Conservation (phyloP, 768 basidiomycete species). For the Russula abietina region DNA sequence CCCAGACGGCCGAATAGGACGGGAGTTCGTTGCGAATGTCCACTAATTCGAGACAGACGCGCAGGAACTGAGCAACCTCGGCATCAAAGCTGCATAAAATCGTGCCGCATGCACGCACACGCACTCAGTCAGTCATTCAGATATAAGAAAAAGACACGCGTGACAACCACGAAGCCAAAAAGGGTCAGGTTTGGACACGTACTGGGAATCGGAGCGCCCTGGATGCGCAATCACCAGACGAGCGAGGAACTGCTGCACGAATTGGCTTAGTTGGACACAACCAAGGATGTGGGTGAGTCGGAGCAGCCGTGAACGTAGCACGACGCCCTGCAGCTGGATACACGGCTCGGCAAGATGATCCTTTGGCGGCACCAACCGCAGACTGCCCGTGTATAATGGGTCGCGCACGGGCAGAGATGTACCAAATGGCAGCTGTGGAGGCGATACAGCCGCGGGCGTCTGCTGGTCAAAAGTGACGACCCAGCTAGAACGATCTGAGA, state of each 20-base stretch:
- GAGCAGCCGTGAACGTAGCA: too few species aligned
- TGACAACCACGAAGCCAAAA: neutral
- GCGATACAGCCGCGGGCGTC: neutral
- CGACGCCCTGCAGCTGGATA: too few species aligned
- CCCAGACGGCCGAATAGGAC: conserved; percentile 3
- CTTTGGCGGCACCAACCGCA: neutral
- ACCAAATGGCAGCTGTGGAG: conserved; percentile 5
- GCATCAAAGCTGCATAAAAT: conserved; percentile 8
- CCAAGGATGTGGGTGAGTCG: too few species aligned
- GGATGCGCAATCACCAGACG: neutral
- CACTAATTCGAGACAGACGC: neutral
- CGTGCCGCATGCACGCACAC: neutral
- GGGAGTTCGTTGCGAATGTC: conserved; percentile 6
- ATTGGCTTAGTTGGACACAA: neutral
- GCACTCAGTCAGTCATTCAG: neutral
- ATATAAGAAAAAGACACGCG: too few species aligned
- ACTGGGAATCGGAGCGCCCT: too few species aligned
- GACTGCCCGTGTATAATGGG: conserved; percentile 13
- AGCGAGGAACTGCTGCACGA: neutral
- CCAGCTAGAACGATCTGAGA: conserved; percentile 18
- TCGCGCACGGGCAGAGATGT: conserved; percentile 4
- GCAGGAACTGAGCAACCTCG: conserved; percentile 12
- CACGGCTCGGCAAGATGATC: too few species aligned
- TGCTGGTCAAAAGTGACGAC: conserved; percentile 15
- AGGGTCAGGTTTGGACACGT: neutral